A percentile compares a stretch with the other conserved stretches of the same genome.
Evolutionary conservation across 805 yeast species (phyloP).

Genomic region (Ogataea corticis): DNA sequence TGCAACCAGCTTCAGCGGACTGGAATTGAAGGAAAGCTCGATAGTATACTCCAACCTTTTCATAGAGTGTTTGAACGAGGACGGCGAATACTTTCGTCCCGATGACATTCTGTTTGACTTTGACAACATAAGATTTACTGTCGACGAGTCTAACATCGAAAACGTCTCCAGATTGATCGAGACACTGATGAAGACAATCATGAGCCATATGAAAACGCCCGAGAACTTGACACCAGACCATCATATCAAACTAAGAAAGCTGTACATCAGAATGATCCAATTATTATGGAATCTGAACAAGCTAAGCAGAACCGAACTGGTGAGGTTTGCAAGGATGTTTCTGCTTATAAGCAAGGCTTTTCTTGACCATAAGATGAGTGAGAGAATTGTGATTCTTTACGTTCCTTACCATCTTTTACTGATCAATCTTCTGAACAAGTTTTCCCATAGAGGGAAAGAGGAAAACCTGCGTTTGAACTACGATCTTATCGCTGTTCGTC

Average conservation of each 20-base stretch:
- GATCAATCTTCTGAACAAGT: constrained; percentile 19
- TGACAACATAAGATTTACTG: constrained; percentile 12
- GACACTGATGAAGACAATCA: constrained; percentile 11
- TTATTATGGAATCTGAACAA: constrained; percentile 25
- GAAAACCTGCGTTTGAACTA: constrained; percentile 1
- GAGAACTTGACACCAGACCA: constrained; percentile 1
- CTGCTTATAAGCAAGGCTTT: constrained; percentile 12
- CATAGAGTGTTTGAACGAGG: constrained; percentile 16
- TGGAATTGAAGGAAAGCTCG: constrained; percentile 15
- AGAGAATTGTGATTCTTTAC: constrained; percentile 14
- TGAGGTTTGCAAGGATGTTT: constrained; percentile 18
- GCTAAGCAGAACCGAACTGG: constrained; percentile 11
- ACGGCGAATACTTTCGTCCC: constrained; percentile 17
- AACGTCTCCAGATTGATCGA: constrained; percentile 14
- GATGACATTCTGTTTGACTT: constrained; percentile 21
- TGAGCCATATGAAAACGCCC: constrained; percentile 5
- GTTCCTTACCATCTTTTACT: constrained; percentile 28
- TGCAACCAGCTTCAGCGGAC: constrained; percentile 9
- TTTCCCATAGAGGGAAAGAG: constrained; percentile 11
- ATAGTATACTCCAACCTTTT: constrained; percentile 20
- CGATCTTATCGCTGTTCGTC: constrained; percentile 1
- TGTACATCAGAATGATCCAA: constrained; percentile 26
- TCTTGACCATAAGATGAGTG: constrained; percentile 10
- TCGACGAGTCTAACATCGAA: constrained; percentile 13
- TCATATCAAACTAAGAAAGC: constrained; percentile 22